Evolutionary conservation across 225 moss, liverwort and hornwort species (phyloP), one percentile per base, ranked within the genome.

Genomic region (Pseudisothecium myosuroides): DNA sequence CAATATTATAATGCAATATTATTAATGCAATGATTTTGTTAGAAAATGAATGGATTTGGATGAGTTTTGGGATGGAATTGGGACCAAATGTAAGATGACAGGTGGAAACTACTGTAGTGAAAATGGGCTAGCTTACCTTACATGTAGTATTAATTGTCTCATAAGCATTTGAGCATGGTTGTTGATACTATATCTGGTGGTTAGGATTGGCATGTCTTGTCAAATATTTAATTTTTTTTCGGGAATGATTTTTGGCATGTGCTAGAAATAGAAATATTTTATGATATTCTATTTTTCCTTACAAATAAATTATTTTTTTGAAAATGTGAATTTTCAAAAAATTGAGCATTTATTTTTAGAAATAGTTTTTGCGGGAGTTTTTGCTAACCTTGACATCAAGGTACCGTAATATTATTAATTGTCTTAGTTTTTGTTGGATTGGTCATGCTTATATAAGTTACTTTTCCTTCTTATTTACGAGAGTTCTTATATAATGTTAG

Each of bases 141-240:
- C 13, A 41, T 26, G 1, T 14, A 39, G 14, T 39, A 11, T 11
- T 10, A 55, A 55, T 17, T 19, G 36, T 37, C 20, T 37, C 26
- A 1, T 26, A 72, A 8, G 21, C 7, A 75, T 31, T 49, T 75
- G 75, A 75, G 20, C 0, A 7, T 32, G 20, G 32, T 31, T 74
- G 0, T 19, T 0, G 20, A 31, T 31, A 18, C 1, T 9, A 3
- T 31, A 29, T 6, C 0, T 4, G 1, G 3, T 72, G 5, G 16
- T 47, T 31, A 14, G 4, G 52, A 9, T 52, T 36, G 9, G 76
- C 22, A 52, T 52, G 2, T 77, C 15, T 54, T 77, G 13, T 52
- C 9, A 36, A 34, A 23, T 77, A 14, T 54, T 36, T 76, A 36
- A 14, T 22, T 22, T 34, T 43, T 54, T 1, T 7, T 2, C 9